phyloP scores from a whole-genome alignment of 495 filamentous ascomycete genomes.

The Lichina pygmaea region DNA sequence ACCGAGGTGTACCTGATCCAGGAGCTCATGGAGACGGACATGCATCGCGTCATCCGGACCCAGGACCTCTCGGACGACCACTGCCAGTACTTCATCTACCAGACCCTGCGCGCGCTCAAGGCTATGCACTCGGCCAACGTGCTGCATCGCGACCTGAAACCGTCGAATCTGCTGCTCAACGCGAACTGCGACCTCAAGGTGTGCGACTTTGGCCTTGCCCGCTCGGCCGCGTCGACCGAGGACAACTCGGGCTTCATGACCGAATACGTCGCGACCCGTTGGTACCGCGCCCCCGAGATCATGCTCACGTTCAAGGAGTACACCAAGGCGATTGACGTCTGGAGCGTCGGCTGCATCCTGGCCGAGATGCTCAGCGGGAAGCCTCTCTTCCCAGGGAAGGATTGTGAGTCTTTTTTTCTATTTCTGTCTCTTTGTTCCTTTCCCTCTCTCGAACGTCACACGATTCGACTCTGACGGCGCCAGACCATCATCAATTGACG shows the following conservation, averaged over 20 bases:
- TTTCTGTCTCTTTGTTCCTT: neutral
- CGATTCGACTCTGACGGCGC: neutral
- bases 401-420: conserved; percentile 40
- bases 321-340: conserved; percentile 98
- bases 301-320: conserved; percentile 99
- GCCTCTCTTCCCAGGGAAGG: conserved; percentile 94
- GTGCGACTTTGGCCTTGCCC: conserved; percentile 87
- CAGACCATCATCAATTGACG: conserved; percentile 95
- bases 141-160: conserved; percentile 90
- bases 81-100: conserved; percentile 99
- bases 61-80: conserved; percentile 97
- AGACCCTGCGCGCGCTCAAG: conserved; percentile 91
- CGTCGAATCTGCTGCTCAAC: conserved; percentile 86
- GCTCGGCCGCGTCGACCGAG: conserved; percentile 78
- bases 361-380: conserved; percentile 99
- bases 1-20: conserved; percentile 98
- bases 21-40: conserved; percentile 99
- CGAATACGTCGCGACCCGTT: conserved; percentile 96
- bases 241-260: conserved; percentile 99
- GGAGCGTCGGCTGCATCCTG: conserved; percentile 96
- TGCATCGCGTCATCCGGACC: conserved; percentile 97
- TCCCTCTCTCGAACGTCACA: conserved; percentile 7
- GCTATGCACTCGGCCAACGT: conserved; percentile 99
- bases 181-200: conserved; percentile 99
- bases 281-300: conserved; percentile 98